Evolutionary conservation across 2,329 filamentous ascomycete genomes (phyloP), one percentile per base, ranked within the genome.

Genomic region (Fusarium nurragi): DNA sequence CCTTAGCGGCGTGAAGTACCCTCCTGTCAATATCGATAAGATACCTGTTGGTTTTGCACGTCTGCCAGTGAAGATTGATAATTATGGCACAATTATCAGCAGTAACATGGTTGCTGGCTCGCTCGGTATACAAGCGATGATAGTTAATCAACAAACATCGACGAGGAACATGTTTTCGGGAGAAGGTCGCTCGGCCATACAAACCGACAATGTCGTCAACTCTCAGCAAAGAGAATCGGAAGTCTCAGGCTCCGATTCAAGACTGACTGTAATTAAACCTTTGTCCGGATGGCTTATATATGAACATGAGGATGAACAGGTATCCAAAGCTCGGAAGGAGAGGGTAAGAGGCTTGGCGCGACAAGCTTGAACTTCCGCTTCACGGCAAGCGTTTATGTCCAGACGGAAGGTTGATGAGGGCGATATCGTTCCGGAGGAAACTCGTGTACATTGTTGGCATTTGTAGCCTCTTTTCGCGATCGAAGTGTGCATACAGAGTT

Each of bases 21-120:
- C 47, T n/a, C 19, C 25, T 2, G 32, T 70, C 8, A 25, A 50
- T 3, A n/a, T 40, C 6, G n/a, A 51, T 2, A 19, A 23, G 0
- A 38, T 69, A 4, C 60, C 67, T 6, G 12, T 19, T 6, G 64
- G 60, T 0, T 57, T 47, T 11, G 44, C 41, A 13, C 47, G 60
- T 11, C 64, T 70, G 4, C 65, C 67, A 5, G 57, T 69, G 5
- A 56, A 19, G 11, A 36, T 69, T 6, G 36, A 56, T 11, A 45
- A 56, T 18, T n/a, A 63, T 6, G 57, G 53, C 1, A 28, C n/a
- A n/a, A n/a, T 37, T 0, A 23, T 34, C 21, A 28, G 45, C 4
- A 60, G 54, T 12, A 59, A 26, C 7, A 67, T 69, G 54, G 19
- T 69, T 2, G 67, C 67, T n/a, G 67, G 65, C 0, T 69, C 54